Conservation (phyloP, 768 basidiomycete genomes). For the Lentinula aciculospora region DNA sequence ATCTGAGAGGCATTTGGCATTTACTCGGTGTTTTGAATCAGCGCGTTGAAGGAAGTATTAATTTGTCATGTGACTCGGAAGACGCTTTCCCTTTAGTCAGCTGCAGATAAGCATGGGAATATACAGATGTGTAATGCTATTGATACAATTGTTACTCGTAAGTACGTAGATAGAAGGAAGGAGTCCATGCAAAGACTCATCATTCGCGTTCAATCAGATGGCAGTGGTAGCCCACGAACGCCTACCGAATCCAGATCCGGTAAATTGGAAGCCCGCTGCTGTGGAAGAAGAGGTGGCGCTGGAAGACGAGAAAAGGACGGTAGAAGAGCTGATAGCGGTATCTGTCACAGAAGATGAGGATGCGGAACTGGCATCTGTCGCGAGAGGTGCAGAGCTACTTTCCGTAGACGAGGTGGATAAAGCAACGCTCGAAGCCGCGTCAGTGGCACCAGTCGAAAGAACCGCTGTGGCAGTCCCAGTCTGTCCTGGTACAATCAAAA, state of each 20-base stretch:
- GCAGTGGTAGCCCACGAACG: not conserved
- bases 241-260: constrained; percentile 3
- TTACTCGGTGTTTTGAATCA: too few relatives aligned
- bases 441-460: not conserved
- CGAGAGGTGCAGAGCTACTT: not conserved
- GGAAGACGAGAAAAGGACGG: not conserved
- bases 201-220: not conserved
- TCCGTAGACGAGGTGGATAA: not conserved
- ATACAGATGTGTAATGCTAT: not conserved
- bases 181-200: not conserved
- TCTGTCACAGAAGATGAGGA: not conserved
- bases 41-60: too few relatives aligned
- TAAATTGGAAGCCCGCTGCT: not conserved
- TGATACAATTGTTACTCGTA: not conserved
- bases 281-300: not conserved
- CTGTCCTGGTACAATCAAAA: not conserved
- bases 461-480: constrained; percentile 1
- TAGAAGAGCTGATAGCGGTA: not conserved
- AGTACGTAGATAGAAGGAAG: not conserved
- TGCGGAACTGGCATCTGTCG: not conserved
- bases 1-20: too few relatives aligned
- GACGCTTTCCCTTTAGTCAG: too few relatives aligned
- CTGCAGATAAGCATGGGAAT: not conserved
- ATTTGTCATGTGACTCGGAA: too few relatives aligned
- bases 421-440: not conserved